Conservation (phyloP, 371 early-diverging fungal genomes). For the Apophysomyces elegans region DNA sequence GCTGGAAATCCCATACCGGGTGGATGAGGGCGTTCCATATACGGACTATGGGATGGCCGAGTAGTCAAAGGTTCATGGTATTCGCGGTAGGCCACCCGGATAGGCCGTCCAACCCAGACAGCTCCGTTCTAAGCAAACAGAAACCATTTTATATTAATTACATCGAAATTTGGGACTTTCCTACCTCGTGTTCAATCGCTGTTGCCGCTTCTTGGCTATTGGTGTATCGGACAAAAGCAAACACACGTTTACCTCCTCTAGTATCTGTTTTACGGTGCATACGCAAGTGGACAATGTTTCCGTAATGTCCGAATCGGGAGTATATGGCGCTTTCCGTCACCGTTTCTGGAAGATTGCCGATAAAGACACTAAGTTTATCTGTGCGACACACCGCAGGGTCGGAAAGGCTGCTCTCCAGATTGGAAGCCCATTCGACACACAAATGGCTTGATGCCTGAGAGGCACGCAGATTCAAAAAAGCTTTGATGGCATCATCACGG, state of each 20-base stretch:
- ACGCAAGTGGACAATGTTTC: constrained; percentile 55
- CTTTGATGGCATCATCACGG: constrained; percentile 82
- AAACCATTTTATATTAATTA: not conserved
- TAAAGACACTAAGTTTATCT: constrained; percentile 66
- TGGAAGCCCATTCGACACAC: constrained; percentile 76
- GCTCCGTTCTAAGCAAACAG: constrained; percentile 14
- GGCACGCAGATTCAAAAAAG: constrained; percentile 47
- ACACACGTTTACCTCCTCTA: constrained; percentile 34
- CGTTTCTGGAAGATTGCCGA: constrained; percentile 68
- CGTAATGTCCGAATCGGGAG: constrained; percentile 62
- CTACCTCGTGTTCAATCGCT: constrained; percentile 68
- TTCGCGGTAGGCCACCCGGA: constrained; percentile 27
- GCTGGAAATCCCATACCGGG: constrained; percentile 28
- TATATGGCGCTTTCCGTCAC: constrained; percentile 52
- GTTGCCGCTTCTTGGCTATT: constrained; percentile 47
- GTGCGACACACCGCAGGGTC: constrained; percentile 24
- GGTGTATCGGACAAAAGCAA: constrained; percentile 74
- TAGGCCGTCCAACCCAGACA: constrained; percentile 10
- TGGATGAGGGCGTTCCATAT: constrained; percentile 22
- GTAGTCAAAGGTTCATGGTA: not conserved
- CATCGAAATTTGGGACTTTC: not conserved
- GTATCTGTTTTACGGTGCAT: constrained; percentile 44
- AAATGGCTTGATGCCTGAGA: constrained; percentile 30
- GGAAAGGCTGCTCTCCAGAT: constrained; percentile 36
- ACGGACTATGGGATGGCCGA: not conserved